These are phyloP conservation scores for Trichocladium antarcticum DNA, from an alignment of 495 filamentous ascomycete genomes.

Conservation along the genomic window DNA sequence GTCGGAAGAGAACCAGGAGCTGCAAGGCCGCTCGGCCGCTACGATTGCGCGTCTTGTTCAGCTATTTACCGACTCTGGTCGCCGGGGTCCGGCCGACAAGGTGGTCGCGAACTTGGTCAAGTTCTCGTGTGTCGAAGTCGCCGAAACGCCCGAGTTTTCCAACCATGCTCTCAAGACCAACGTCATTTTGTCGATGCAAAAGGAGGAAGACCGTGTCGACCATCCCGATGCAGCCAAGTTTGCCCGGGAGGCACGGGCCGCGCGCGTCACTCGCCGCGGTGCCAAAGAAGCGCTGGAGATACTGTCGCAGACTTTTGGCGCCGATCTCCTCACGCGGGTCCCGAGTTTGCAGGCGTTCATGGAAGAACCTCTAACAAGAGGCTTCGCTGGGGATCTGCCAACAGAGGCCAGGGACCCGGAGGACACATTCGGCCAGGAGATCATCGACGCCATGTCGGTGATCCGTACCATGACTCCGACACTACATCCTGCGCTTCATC, in stretches of 20 bases:
- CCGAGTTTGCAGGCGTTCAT: slow-evolving; percentile 72
- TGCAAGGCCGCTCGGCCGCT: slow-evolving; percentile 77
- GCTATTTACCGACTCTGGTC: slow-evolving; percentile 63
- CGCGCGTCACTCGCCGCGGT: slow-evolving; percentile 78
- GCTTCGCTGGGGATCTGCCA: slow-evolving; percentile 64
- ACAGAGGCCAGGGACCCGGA: slow-evolving; percentile 56
- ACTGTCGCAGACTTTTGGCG: slow-evolving; percentile 64
- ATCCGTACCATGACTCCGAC: slow-evolving; percentile 82
- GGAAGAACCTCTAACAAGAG: slow-evolving; percentile 61
- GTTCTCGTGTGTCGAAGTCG: slow-evolving; percentile 93
- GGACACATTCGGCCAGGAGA: slow-evolving; percentile 69
- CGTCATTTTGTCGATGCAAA: slow-evolving; percentile 79
- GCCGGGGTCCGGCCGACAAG: slow-evolving; percentile 78
- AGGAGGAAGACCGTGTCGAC: slow-evolving; percentile 92
- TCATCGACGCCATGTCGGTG: slow-evolving; percentile 87
- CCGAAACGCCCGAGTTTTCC: slow-evolving; percentile 90
- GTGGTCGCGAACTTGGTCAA: slow-evolving; percentile 88
- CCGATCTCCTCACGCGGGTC: slow-evolving; percentile 61
- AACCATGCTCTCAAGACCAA: slow-evolving; percentile 61
- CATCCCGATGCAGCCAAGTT: slow-evolving; percentile 81
- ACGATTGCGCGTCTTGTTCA: slow-evolving; percentile 77
- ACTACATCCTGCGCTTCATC: slow-evolving; percentile 58
- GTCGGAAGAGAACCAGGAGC: slow-evolving; percentile 78
- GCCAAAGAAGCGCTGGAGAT: slow-evolving; percentile 93
- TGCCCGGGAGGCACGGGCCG: slow-evolving; percentile 72